Conservation (phyloP, 2,329 filamentous ascomycete genomes). For the Ophiostoma piceae region DNA sequence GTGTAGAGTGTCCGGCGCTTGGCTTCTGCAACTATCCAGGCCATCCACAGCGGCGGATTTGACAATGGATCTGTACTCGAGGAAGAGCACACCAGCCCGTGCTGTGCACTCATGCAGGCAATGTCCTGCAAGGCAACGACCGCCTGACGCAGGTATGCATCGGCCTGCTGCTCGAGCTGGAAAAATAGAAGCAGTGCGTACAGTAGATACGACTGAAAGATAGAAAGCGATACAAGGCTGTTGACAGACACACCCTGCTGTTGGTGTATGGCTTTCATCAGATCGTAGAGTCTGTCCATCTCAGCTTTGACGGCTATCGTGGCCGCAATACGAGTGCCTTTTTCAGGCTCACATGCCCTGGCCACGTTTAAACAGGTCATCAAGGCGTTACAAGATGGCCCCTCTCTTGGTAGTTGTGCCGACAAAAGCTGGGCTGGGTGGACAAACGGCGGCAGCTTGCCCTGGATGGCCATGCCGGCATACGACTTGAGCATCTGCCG, state of each 20-base stretch:
- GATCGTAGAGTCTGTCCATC: neutral
- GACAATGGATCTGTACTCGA: neutral
- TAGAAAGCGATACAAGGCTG: neutral
- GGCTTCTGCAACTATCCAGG: constrained; percentile 49
- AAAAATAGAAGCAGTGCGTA: neutral
- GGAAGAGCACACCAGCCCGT: neutral
- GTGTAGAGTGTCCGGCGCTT: constrained; percentile 48
- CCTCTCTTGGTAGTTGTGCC: neutral
- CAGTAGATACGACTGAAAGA: neutral
- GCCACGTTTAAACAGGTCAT: neutral
- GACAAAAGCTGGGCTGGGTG: constrained; percentile 31
- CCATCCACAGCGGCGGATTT: constrained; percentile 44
- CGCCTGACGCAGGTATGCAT: neutral
- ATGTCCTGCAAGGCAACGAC: neutral
- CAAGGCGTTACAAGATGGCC: neutral
- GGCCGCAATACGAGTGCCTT: neutral
- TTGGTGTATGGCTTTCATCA: neutral
- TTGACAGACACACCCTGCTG: neutral
- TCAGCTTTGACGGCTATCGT: neutral
- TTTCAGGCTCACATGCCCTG: neutral
- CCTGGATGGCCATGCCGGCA: constrained; percentile 35
- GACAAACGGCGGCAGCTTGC: constrained; percentile 42
- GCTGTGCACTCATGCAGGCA: neutral
- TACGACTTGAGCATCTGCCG: constrained; percentile 40
- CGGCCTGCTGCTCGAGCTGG: constrained; percentile 1